These are phyloP conservation scores for Extremus antarcticus DNA, from an alignment of 495 filamentous ascomycete species.

Conservation along the genomic window DNA sequence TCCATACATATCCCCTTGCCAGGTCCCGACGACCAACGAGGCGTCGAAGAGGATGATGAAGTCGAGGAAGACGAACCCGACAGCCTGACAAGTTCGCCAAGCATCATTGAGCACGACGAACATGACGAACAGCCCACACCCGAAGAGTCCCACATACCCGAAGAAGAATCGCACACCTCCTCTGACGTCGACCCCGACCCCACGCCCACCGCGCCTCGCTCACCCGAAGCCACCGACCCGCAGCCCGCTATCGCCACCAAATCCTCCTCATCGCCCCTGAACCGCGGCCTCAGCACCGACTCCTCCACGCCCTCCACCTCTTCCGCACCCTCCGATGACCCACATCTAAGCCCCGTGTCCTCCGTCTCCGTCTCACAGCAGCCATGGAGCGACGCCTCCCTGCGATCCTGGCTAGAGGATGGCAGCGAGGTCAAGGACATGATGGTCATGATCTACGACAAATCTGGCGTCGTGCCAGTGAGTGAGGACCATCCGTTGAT, in stretches of 20 bases:
- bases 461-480: slow-evolving; percentile 63
- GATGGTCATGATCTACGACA: slow-evolving; percentile 84
- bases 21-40: slow-evolving; percentile 9
- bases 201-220: slow-evolving; percentile 2
- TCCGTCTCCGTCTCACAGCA: slow-evolving; percentile 3
- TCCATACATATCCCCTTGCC: slow-evolving; percentile 21
- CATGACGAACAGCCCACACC: too few relatives aligned
- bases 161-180: background rate
- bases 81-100: slow-evolving; percentile 12
- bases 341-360: background rate
- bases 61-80: slow-evolving; percentile 9
- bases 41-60: slow-evolving; percentile 21
- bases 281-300: slow-evolving; percentile 24
- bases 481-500: slow-evolving; percentile 76
- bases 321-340: background rate
- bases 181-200: background rate
- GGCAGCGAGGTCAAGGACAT: slow-evolving; percentile 84
- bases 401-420: slow-evolving; percentile 85
- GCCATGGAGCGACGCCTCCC: slow-evolving; percentile 74
- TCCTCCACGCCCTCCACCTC: slow-evolving; percentile 24
- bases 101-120: slow-evolving; percentile 13
- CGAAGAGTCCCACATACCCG: too few relatives aligned
- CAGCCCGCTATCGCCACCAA: background rate
- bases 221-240: slow-evolving; percentile 1
- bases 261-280: background rate